Percentiles rank a stretch among this genome's conserved stretches.
Evolutionary conservation across 495 filamentous ascomycete species (phyloP).

Genomic region (Penicillium salamii): DNA sequence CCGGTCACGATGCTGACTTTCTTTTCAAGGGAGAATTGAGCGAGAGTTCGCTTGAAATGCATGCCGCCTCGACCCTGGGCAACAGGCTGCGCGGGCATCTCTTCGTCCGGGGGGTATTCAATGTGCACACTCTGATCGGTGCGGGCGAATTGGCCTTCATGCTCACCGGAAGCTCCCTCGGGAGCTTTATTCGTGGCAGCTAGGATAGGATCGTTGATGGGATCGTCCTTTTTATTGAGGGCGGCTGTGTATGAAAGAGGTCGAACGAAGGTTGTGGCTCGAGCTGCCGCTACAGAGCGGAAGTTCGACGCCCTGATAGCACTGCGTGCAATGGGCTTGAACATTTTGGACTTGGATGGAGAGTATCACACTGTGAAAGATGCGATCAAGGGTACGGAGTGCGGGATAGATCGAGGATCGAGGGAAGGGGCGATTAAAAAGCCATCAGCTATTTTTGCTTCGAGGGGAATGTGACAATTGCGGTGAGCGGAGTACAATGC

Average conservation of each 20-base stretch:
- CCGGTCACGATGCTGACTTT: conserved; percentile 80
- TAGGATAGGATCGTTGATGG: conserved; percentile 28
- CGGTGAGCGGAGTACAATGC: conserved; percentile 20
- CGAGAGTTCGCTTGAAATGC: conserved; percentile 69
- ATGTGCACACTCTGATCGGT: conserved; percentile 75
- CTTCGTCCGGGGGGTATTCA: conserved; percentile 67
- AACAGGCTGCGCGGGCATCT: conserved; percentile 62
- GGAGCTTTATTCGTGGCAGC: conserved; percentile 33
- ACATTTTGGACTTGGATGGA: conserved; percentile 31
- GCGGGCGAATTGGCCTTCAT: conserved; percentile 60
- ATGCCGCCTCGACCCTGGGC: conserved; percentile 69
- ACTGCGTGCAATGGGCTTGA: conserved; percentile 32
- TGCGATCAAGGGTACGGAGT: not conserved
- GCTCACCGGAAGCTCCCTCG: conserved; percentile 27
- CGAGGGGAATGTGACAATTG: conserved; percentile 22
- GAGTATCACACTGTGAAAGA: too few species aligned
- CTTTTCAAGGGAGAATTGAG: conserved; percentile 74
- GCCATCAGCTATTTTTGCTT: not conserved
- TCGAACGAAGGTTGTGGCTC: conserved; percentile 21
- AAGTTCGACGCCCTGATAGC: conserved; percentile 25
- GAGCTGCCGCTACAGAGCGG: conserved; percentile 5
- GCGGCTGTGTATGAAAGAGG: conserved; percentile 31
- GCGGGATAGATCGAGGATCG: not conserved
- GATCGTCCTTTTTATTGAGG: conserved; percentile 24
- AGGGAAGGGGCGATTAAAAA: not conserved